A percentile compares a stretch with the other conserved stretches of the same genome.
phyloP scores from a whole-genome alignment of 768 basidiomycete genomes.

The Auriscalpium vulgare region DNA sequence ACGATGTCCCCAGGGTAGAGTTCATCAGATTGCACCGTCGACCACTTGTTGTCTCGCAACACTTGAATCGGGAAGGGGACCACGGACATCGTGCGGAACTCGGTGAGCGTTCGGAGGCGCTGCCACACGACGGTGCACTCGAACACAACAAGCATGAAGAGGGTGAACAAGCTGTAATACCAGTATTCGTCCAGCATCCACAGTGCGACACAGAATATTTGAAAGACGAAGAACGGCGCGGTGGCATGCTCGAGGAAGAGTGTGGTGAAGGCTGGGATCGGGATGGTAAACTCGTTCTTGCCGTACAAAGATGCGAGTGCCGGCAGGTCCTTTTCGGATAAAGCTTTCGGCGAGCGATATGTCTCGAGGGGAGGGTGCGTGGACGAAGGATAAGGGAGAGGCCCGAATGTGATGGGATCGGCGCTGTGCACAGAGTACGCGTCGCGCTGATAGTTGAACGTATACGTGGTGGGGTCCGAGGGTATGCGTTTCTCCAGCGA shows the following conservation, averaged over 20 bases:
- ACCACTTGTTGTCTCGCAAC: conserved; percentile 77
- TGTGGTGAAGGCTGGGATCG: conserved; percentile 88
- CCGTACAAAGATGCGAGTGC: conserved; percentile 67
- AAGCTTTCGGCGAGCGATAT: conserved; percentile 53
- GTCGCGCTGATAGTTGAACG: conserved; percentile 93
- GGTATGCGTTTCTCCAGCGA: conserved; percentile 54
- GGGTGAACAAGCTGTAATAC: conserved; percentile 96
- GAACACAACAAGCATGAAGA: conserved; percentile 97
- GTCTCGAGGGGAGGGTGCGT: conserved; percentile 55
- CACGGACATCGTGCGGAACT: conserved; percentile 96
- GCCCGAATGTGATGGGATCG: conserved; percentile 57
- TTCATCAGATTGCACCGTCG: conserved; percentile 71
- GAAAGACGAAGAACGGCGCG: conserved; percentile 99
- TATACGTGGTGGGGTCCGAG: conserved; percentile 54
- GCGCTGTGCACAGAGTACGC: conserved; percentile 69
- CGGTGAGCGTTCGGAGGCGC: conserved; percentile 89
- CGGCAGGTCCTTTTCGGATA: conserved; percentile 40
- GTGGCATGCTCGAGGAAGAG: conserved; percentile 94
- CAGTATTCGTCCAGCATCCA: conserved; percentile 99
- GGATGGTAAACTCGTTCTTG: conserved; percentile 93
- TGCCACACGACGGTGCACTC: conserved; percentile 99
- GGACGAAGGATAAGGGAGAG: conserved; percentile 85
- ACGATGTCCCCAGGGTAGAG: conserved; percentile 91
- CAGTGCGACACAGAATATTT: conserved; percentile 93
- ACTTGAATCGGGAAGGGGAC: conserved; percentile 82